Evolutionary conservation across 805 yeast species (phyloP).

Genomic region (Yarrowia hollandica): DNA sequence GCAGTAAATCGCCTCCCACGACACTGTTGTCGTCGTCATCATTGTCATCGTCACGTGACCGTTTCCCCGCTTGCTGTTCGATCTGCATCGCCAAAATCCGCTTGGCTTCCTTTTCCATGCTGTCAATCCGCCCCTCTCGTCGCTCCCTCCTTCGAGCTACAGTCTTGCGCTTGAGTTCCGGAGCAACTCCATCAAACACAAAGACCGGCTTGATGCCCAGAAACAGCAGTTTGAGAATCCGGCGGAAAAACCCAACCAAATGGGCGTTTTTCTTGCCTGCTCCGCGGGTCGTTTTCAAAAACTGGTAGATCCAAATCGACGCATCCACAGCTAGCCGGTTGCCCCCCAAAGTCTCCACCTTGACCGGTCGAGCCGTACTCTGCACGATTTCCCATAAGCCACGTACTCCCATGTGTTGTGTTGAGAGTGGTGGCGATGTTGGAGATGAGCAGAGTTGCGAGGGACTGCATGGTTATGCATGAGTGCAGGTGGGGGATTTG

Average conservation of each 20-base stretch:
- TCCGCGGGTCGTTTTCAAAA: slow-evolving; percentile 84
- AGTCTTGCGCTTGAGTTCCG: slow-evolving; percentile 75
- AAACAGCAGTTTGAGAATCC: slow-evolving; percentile 85
- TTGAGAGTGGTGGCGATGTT: not conserved
- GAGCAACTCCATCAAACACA: slow-evolving; percentile 96
- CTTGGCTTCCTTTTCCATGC: slow-evolving; percentile 73
- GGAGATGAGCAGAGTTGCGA: no score
- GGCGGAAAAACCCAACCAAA: slow-evolving; percentile 89
- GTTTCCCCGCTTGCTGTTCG: not conserved
- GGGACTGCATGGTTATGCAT: not conserved
- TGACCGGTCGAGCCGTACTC: slow-evolving; percentile 86
- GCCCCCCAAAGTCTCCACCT: slow-evolving; percentile 78
- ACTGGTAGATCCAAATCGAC: slow-evolving; percentile 97
- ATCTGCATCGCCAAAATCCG: slow-evolving; percentile 71
- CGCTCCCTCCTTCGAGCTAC: slow-evolving; percentile 70
- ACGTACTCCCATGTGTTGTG: slow-evolving; percentile 80
- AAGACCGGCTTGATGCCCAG: slow-evolving; percentile 87
- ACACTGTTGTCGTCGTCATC: not conserved
- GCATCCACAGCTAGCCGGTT: slow-evolving; percentile 92
- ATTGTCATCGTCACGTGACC: not conserved
- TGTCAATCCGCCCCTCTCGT: slow-evolving; percentile 70
- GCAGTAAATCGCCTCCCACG: not conserved
- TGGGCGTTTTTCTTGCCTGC: slow-evolving; percentile 80
- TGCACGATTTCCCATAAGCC: slow-evolving; percentile 91
- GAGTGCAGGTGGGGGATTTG: no score